Conservation (phyloP, 2,329 filamentous ascomycete genomes). For the Calonectria fujianensis region DNA sequence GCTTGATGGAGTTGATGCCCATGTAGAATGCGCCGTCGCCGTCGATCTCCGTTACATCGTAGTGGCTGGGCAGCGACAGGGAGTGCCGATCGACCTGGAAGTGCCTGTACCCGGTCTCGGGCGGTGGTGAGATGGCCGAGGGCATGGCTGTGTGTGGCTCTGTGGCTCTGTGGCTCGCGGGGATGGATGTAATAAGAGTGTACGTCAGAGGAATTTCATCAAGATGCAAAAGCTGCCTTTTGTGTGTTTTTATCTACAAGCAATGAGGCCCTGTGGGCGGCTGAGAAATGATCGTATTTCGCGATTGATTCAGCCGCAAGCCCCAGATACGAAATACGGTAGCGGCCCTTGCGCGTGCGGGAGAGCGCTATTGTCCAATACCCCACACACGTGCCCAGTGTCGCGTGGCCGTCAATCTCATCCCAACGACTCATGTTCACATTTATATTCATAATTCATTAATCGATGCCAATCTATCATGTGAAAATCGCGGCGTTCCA, state of each 20-base stretch:
- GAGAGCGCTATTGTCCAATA: not conserved
- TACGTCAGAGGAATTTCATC: not conserved
- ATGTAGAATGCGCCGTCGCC: slow-evolving; percentile 19
- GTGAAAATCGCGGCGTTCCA: not conserved
- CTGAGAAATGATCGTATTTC: slow-evolving; percentile 1
- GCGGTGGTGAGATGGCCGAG: slow-evolving; percentile 1
- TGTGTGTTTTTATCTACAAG: not conserved
- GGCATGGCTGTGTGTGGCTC: not conserved
- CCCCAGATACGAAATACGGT: slow-evolving; percentile 34
- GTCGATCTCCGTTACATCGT: slow-evolving; percentile 14
- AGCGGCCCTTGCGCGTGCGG: not conserved
- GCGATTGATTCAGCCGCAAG: slow-evolving; percentile 29
- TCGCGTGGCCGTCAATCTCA: not conserved
- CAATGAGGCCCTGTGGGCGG: not conserved
- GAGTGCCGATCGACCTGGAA: slow-evolving; percentile 25
- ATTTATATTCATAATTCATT: slow-evolving; percentile 3
- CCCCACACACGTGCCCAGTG: slow-evolving; percentile 6
- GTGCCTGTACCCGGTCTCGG: not conserved
- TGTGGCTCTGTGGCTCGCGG: not conserved
- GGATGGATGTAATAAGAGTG: not conserved
- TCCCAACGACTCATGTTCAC: not conserved
- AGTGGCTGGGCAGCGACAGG: slow-evolving; percentile 8
- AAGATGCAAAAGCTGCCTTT: not conserved
- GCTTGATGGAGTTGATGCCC: slow-evolving; percentile 5
- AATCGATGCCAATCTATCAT: not conserved